Evolutionary conservation across 2,329 filamentous ascomycete species (phyloP).

Genomic region (Sarocladiaceae sp.): DNA sequence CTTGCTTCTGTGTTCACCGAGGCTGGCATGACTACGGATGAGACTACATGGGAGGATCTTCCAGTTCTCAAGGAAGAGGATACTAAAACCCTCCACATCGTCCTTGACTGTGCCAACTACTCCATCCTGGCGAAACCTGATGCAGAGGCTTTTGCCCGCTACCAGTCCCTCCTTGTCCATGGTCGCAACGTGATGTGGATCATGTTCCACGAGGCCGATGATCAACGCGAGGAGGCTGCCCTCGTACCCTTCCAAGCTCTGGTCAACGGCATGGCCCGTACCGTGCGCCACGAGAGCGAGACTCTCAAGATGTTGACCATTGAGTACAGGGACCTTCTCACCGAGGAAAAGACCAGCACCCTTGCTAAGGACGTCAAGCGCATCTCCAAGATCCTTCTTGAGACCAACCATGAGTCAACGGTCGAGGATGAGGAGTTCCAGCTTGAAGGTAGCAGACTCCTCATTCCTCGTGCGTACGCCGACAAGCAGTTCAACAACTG

Average conservation of each 20-base stretch:
- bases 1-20: no score
- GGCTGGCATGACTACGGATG: no score
- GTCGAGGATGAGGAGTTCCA: neutral
- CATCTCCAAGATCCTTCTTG: neutral
- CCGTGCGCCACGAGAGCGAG: neutral
- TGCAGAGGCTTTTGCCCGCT: neutral
- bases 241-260: neutral
- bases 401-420: neutral
- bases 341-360: neutral
- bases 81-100: neutral
- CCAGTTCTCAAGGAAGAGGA: no score
- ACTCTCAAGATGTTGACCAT: neutral
- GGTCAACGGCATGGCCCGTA: neutral
- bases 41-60: no score
- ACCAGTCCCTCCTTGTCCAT: neutral
- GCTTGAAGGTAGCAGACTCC: conserved; percentile 10
- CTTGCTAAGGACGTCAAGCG: neutral
- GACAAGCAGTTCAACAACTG: conserved; percentile 3
- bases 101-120: neutral
- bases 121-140: neutral
- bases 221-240: no score
- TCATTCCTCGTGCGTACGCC: conserved; percentile 1
- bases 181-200: neutral
- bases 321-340: neutral
- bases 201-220: neutral